Conservation (phyloP, 108 stramenopile genomes). For the Skeletonema potamos region DNA sequence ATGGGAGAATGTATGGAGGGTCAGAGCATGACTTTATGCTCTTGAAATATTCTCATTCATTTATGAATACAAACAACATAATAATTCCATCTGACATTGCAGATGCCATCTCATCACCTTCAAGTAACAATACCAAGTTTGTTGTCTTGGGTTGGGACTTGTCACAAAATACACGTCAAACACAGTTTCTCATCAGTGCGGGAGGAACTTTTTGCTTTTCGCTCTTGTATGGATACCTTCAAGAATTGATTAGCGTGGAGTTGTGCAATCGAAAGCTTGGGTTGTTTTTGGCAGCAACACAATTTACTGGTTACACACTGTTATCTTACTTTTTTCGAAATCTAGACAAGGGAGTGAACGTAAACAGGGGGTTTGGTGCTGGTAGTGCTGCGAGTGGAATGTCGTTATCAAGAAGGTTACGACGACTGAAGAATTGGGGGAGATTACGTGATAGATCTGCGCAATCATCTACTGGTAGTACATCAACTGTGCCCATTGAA, state of each 20-base stretch:
- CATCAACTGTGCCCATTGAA: constrained; percentile 53
- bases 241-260: constrained; percentile 82
- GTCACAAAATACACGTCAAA: constrained; percentile 49
- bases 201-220: constrained; percentile 78
- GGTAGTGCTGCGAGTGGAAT: not conserved
- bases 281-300: constrained; percentile 76
- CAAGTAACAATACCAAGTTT: constrained; percentile 15
- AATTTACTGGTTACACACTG: constrained; percentile 81
- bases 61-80: not conserved
- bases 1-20: not conserved
- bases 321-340: constrained; percentile 51
- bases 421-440: constrained; percentile 18
- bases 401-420: constrained; percentile 19
- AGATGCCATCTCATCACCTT: not conserved
- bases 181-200: constrained; percentile 77
- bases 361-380: not conserved
- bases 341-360: constrained; percentile 14
- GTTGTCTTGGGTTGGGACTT: constrained; percentile 78
- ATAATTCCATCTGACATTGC: not conserved
- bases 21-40: constrained; percentile 5
- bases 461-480: not conserved
- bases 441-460: constrained; percentile 25
- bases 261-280: constrained; percentile 80
- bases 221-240: constrained; percentile 85
- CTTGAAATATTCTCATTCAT: not conserved